A percentile compares a stretch with the other conserved stretches of the same genome.
phyloP scores from a whole-genome alignment of 2,329 filamentous ascomycete species.

The Endoconidiophora polonica region DNA sequence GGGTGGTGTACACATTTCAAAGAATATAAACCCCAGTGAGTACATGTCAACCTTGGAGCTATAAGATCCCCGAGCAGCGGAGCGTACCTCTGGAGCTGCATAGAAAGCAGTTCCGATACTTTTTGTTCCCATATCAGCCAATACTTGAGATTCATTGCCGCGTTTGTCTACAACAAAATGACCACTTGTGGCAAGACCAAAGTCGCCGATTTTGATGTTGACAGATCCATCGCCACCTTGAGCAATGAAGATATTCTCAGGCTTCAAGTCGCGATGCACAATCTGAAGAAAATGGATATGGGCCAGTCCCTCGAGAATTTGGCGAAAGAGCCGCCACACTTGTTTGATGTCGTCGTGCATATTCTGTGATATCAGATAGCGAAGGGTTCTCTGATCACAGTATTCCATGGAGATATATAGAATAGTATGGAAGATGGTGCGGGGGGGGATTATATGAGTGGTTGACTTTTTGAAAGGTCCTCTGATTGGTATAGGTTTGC shows the following conservation, averaged over 20 bases:
- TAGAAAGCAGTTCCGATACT: conserved; percentile 72
- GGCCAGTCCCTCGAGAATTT: conserved; percentile 74
- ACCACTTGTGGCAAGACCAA: conserved; percentile 81
- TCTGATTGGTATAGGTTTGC: conserved; percentile 3
- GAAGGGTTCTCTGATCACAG: conserved; percentile 83
- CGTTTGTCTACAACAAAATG: conserved; percentile 50
- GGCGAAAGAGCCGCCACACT: conserved; percentile 78
- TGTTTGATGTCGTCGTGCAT: conserved; percentile 60
- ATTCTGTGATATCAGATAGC: conserved; percentile 67
- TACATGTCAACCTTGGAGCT: conserved; percentile 98
- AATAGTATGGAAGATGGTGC: conserved; percentile 43
- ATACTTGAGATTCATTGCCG: conserved; percentile 15
- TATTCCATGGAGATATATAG: conserved; percentile 99
- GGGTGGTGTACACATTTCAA: conserved; percentile 76
- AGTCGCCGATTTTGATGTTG: conserved; percentile 92
- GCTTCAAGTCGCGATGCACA: conserved; percentile 90
- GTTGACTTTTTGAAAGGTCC: neutral
- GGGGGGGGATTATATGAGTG: conserved; percentile 25
- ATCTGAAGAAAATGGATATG: conserved; percentile 86
- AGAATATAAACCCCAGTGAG: conserved; percentile 91
- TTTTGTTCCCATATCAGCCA: conserved; percentile 46
- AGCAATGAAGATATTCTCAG: conserved; percentile 87
- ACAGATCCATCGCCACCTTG: conserved; percentile 53
- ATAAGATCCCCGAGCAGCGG: conserved; percentile 58
- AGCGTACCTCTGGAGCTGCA: conserved; percentile 79